These are phyloP conservation scores for Glycine tomentella DNA, from an alignment of 306 rosid species.

Conservation along the genomic window DNA sequence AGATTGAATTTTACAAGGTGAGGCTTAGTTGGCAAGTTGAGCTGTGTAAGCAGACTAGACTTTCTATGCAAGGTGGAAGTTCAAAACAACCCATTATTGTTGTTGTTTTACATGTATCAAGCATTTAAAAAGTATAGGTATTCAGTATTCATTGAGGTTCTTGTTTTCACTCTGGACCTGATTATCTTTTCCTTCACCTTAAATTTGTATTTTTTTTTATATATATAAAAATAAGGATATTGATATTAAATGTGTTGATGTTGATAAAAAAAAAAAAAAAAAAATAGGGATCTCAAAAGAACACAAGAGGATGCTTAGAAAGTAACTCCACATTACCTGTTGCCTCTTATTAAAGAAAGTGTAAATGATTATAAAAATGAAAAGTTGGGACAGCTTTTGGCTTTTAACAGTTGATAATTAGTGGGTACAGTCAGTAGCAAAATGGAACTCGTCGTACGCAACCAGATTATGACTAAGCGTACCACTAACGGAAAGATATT, in stretches of 20 bases:
- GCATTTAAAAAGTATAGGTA: not conserved
- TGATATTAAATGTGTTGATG: no score
- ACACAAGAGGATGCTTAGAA: constrained; percentile 14
- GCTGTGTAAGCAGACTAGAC: not conserved
- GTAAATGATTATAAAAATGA: not conserved
- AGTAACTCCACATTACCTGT: not conserved
- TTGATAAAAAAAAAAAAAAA: no score
- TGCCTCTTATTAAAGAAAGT: constrained; percentile 11
- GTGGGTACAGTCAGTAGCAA: not conserved
- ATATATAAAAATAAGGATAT: no score
- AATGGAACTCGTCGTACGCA: constrained; percentile 30
- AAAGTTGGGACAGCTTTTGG: not conserved
- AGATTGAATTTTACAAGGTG: not conserved
- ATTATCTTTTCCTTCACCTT: not conserved
- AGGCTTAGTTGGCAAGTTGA: not conserved
- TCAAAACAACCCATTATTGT: not conserved
- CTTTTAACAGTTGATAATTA: constrained; percentile 1
- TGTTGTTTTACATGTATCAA: not conserved
- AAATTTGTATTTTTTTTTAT: not conserved
- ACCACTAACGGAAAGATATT: constrained; percentile 43
- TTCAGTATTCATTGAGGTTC: not conserved
- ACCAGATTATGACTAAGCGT: constrained; percentile 40
- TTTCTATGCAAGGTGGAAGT: not conserved
- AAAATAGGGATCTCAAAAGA: not conserved
- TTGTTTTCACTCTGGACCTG: not conserved